Evolutionary conservation across 345 rosid genomes (phyloP), one percentile per base, ranked within the genome.

Genomic region (Psidium guajava): DNA sequence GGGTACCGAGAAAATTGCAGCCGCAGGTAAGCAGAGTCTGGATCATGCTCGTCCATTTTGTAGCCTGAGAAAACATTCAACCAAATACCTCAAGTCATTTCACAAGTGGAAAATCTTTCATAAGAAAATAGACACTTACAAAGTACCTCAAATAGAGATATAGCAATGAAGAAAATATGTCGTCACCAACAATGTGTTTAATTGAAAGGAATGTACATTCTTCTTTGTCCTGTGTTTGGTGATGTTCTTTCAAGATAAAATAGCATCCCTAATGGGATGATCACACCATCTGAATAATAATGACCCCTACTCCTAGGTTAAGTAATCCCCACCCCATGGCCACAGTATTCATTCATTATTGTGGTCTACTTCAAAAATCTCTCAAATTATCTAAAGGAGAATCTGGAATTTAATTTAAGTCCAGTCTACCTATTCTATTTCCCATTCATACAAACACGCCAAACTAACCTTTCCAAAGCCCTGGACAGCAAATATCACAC

Each of bases 1-100:
- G 97, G 96, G 83, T 86, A 88, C 73, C 96, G 92, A 49, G 95
- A 93, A 89, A 96, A 96, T 64, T 95, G 95, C 77, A 94, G 91
- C 85, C 93, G 90, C 91, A 96, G 89, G 90, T 73, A 91, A 64
- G 90, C 92, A 40, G 99, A 96, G 83, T 94, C 96, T 1, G 90
- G 89, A 54, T 92, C 95, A 8, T 89, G 91, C 87, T 95, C 97
- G 82, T 96, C 99, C 93, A 95, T 92, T 82, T 87, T 92, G 89
- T 93, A 95, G 54, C 95, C 99, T 96, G 92, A 82, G 85, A 52
- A 83, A 82, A 27, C 61, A 53, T 32, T 15, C 55, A 56, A 53
- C 58, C 83, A 82, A 53, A 82, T 32, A 18, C 44, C 21, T 22
- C 42, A 27, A 5, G 24, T 32, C 47, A 69, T 64, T 64, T 64